Evolutionary conservation across 495 filamentous ascomycete species (phyloP), one percentile per base, ranked within the genome.

Genomic region (Lepraria neglecta): DNA sequence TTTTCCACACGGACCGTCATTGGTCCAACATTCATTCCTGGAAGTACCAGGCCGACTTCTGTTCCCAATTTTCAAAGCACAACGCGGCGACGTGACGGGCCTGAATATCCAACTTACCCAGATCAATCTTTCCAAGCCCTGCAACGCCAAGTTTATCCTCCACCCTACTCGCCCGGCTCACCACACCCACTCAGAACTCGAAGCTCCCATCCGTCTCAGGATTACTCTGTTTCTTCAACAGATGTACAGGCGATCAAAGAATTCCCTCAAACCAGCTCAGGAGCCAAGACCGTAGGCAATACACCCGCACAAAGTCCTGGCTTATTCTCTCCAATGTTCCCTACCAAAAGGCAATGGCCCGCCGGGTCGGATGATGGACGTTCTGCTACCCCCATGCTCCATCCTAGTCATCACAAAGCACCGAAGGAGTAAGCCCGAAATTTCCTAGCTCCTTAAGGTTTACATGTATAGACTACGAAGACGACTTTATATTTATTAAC

Each of bases 291-390:
- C 0, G 80, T 81, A 38, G 83, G 76, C 52, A 88, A 85, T 68
- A 89, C 86, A 1, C 86, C 86, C 14, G 69, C 84, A 12, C 85
- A 85, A 44, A 87, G 84, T 61, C 86, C 85, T 1, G 85, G 86
- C 6, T 78, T 89, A 11, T 88, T 87, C 70, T 76, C 77, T 3
- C 70, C 69, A 56, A 68, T 64, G 57, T 50, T 70, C 73, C 48
- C 68, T 63, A 33, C 57, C 61, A n/a, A 58, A 44, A 42, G 45
- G 19, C 57, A 72, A 75, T 46, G 65, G 71, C 65, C 75, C 42
- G 64, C 80, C 65, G 75, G 75, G 66, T 74, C 76, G 42, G 74
- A 82, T 67, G 69, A 84, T 68, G 64, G 72, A 50, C 69, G 67
- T 47, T 67, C 74, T 40, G 71, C 73, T 52, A 86, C 81, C 64